phyloP scores from a whole-genome alignment of 306 rosid species.

The Vigna mungo region DNA sequence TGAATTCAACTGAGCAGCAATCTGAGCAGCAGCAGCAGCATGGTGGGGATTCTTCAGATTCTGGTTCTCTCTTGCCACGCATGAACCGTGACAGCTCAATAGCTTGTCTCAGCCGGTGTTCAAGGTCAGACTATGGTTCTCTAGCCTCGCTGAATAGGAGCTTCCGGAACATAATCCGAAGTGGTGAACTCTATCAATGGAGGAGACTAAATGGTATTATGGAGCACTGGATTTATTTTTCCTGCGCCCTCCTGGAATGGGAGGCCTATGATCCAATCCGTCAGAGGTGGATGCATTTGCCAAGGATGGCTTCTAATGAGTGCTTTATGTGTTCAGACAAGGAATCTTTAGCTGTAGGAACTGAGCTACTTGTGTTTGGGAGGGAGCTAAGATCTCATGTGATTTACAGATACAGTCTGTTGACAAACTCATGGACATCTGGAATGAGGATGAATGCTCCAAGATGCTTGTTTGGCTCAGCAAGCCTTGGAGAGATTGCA shows the following conservation, averaged over 20 bases:
- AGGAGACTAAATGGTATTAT: slow-evolving; percentile 72
- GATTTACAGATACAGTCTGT: slow-evolving; percentile 78
- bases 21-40: slow-evolving; percentile 44
- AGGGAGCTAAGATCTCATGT: slow-evolving; percentile 72
- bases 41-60: slow-evolving; percentile 62
- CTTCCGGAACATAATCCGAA: slow-evolving; percentile 66
- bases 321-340: slow-evolving; percentile 92
- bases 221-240: slow-evolving; percentile 94
- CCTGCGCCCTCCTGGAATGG: slow-evolving; percentile 85
- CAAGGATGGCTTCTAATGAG: slow-evolving; percentile 83
- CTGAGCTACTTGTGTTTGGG: slow-evolving; percentile 95
- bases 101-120: slow-evolving; percentile 76
- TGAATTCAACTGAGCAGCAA: slow-evolving; percentile 37
- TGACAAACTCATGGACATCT: slow-evolving; percentile 86
- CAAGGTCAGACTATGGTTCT: slow-evolving; percentile 81
- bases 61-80: slow-evolving; percentile 59
- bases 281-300: slow-evolving; percentile 83
- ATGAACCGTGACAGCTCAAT: slow-evolving; percentile 86
- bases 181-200: slow-evolving; percentile 78
- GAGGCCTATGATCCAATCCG: slow-evolving; percentile 86
- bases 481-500: slow-evolving; percentile 88
- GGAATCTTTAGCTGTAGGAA: slow-evolving; percentile 96
- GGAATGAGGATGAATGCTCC: slow-evolving; percentile 88
- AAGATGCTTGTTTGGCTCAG: slow-evolving; percentile 93
- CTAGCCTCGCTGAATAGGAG: slow-evolving; percentile 75